phyloP scores from a whole-genome alignment of 2,329 filamentous ascomycete genomes.

The Phialophora expanda region DNA sequence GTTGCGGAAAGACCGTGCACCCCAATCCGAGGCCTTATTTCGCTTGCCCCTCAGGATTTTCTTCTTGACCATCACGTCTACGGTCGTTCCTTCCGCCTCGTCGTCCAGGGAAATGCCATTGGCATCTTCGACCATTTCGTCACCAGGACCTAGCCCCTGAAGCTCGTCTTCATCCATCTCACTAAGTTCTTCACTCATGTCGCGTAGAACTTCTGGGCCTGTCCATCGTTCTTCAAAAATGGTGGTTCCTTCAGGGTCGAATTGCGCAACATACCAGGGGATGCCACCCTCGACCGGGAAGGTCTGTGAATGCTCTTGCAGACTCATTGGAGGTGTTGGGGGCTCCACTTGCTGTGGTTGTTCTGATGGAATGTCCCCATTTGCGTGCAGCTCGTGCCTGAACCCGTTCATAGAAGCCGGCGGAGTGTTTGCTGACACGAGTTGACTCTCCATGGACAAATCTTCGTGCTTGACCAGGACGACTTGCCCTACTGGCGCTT shows the following conservation, averaged over 20 bases:
- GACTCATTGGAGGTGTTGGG: constrained; percentile 50
- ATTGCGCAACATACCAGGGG: constrained; percentile 84
- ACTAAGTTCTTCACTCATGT: constrained; percentile 83
- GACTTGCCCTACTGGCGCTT: constrained; percentile 5
- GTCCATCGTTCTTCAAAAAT: constrained; percentile 76
- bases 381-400: constrained; percentile 41
- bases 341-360: constrained; percentile 46
- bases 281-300: constrained; percentile 75
- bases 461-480: constrained; percentile 21
- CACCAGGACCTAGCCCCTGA: constrained; percentile 68
- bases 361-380: constrained; percentile 51
- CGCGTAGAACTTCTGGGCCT: constrained; percentile 71
- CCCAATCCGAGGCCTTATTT: constrained; percentile 25
- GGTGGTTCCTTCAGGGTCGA: constrained; percentile 79
- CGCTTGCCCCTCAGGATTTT: constrained; percentile 21
- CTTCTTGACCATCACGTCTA: constrained; percentile 24
- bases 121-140: constrained; percentile 33
- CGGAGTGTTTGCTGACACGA: constrained; percentile 36
- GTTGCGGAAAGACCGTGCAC: constrained; percentile 28
- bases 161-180: constrained; percentile 92
- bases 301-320: constrained; percentile 50
- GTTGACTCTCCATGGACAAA: constrained; percentile 14
- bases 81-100: constrained; percentile 8
- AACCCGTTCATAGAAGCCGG: constrained; percentile 41
- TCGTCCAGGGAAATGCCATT: constrained; percentile 5